A percentile compares a stretch with the other conserved stretches of the same genome.
These are phyloP conservation scores for Waitea zeae DNA, from an alignment of 1,284 basidiomycete genomes.

Conservation along the genomic window DNA sequence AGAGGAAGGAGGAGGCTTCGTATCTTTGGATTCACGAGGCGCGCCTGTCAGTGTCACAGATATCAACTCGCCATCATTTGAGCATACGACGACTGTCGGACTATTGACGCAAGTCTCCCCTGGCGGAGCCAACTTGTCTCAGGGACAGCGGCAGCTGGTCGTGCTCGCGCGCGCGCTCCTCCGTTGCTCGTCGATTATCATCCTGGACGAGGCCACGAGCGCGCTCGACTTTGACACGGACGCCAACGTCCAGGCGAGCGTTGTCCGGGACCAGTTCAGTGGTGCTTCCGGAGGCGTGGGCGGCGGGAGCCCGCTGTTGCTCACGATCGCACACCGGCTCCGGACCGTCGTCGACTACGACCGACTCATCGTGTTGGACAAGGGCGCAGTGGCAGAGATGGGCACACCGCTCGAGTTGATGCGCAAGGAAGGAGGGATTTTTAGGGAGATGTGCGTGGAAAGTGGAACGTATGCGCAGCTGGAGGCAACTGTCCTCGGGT, in stretches of 20 bases:
- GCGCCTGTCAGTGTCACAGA: too few species aligned
- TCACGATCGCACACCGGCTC: constrained; percentile 71
- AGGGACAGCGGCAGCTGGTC: constrained; percentile 67
- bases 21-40: too few species aligned
- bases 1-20: too few species aligned
- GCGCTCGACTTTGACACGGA: constrained; percentile 62
- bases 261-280: neutral
- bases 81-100: too few species aligned
- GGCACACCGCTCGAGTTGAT: constrained; percentile 54
- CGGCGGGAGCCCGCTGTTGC: constrained; percentile 44
- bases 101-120: neutral
- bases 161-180: constrained; percentile 61
- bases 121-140: neutral
- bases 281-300: too few species aligned
- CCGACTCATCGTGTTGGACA: constrained; percentile 61
- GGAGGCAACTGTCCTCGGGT: too few species aligned
- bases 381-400: constrained; percentile 49
- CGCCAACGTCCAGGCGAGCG: constrained; percentile 27
- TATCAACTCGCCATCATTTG: too few species aligned
- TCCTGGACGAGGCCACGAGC: constrained; percentile 76
- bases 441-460: constrained; percentile 53
- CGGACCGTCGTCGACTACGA: constrained; percentile 67
- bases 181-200: constrained; percentile 60
- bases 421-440: constrained; percentile 33
- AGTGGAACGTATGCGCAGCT: constrained; percentile 16